Conservation (phyloP, 2,329 filamentous ascomycete genomes). For the Epichloe amarillans region DNA sequence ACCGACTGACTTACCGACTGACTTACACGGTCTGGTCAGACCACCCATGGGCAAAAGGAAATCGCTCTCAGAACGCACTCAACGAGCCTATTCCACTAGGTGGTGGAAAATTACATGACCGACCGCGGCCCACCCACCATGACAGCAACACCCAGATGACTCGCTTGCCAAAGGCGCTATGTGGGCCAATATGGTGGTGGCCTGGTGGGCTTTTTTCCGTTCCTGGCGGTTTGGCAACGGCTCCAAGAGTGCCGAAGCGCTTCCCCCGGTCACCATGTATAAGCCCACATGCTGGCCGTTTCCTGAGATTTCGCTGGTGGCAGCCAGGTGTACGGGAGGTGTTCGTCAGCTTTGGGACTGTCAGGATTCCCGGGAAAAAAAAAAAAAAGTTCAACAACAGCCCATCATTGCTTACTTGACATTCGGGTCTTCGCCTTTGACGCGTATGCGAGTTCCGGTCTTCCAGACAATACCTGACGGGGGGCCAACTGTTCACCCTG, state of each 20-base stretch:
- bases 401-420: background rate
- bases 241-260: background rate
- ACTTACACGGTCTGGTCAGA: background rate
- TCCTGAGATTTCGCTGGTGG: background rate
- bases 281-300: background rate
- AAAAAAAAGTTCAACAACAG: background rate
- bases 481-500: background rate
- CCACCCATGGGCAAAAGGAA: background rate
- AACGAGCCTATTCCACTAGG: background rate
- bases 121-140: background rate
- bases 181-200: background rate
- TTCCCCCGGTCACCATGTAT: background rate
- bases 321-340: background rate
- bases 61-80: background rate
- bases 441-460: background rate
- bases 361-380: no score
- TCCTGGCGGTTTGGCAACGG: background rate
- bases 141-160: background rate
- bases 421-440: background rate
- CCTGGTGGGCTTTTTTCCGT: background rate
- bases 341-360: background rate
- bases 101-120: no score
- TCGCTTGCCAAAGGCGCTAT: constrained; percentile 4
- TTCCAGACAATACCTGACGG: background rate
- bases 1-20: background rate